Conservation (phyloP, 495 filamentous ascomycete species). For the Hyphodiscus hymeniophilus region DNA sequence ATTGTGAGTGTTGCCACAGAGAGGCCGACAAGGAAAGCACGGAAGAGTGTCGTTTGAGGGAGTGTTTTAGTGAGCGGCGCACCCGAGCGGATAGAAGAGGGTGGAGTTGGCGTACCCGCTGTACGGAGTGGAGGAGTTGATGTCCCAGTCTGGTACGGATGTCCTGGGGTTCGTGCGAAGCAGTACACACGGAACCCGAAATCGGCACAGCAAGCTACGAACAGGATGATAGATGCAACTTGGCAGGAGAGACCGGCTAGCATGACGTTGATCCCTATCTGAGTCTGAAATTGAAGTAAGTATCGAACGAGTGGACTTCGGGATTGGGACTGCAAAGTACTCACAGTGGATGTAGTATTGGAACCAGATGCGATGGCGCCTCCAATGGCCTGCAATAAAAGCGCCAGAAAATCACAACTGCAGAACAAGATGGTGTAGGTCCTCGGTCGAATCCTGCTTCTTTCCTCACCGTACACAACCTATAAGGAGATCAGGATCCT, state of each 20-base stretch:
- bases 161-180: conserved; percentile 9
- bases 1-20: conserved; percentile 22
- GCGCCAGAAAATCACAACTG: conserved; percentile 38
- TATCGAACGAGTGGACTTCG: not conserved
- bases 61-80: not conserved
- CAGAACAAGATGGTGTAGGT: conserved; percentile 43
- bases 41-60: conserved; percentile 24
- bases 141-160: conserved; percentile 8
- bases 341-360: conserved; percentile 6
- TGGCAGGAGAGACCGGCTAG: conserved; percentile 4
- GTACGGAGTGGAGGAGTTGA: conserved; percentile 2
- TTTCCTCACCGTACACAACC: conserved; percentile 33
- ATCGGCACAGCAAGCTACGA: conserved; percentile 1
- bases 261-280: conserved; percentile 3
- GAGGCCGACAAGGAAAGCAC: conserved; percentile 6
- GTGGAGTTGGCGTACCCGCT: not conserved
- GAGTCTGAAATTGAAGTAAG: not conserved
- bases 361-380: conserved; percentile 41
- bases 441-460: conserved; percentile 37
- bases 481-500: too few species aligned
- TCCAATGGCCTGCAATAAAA: conserved; percentile 45
- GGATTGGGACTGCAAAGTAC: not conserved
- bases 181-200: conserved; percentile 14
- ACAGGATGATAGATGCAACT: conserved; percentile 6
- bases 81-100: conserved; percentile 10